These are phyloP conservation scores for Lodderomyces margitis DNA, from an alignment of 1,139 yeast species.

Conservation along the genomic window DNA sequence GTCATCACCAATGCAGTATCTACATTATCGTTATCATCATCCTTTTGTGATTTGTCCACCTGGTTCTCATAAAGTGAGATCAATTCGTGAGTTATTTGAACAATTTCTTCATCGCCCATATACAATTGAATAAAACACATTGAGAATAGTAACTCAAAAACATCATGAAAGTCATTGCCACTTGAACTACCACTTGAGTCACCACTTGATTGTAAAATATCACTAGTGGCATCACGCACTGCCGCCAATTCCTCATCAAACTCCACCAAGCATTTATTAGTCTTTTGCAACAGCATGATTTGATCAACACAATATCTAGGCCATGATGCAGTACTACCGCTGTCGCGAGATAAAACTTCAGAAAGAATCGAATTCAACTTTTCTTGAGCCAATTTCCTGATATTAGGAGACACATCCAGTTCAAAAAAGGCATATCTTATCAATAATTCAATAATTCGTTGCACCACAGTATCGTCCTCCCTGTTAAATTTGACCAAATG, in stretches of 20 bases:
- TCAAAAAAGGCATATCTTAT: slow-evolving; percentile 58
- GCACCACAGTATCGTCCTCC: slow-evolving; percentile 27
- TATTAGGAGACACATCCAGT: slow-evolving; percentile 24
- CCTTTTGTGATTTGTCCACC: slow-evolving; percentile 7
- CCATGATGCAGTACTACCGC: slow-evolving; percentile 57
- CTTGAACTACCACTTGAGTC: slow-evolving; percentile 12
- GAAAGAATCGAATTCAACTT: slow-evolving; percentile 64
- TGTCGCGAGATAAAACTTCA: slow-evolving; percentile 48
- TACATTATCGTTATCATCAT: slow-evolving; percentile 22
- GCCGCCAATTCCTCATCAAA: slow-evolving; percentile 55
- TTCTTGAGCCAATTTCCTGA: slow-evolving; percentile 38
- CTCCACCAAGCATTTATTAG: slow-evolving; percentile 29
- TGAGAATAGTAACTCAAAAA: slow-evolving; percentile 73
- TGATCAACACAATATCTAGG: slow-evolving; percentile 44
- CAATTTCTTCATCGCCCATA: slow-evolving; percentile 77
- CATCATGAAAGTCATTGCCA: slow-evolving; percentile 24
- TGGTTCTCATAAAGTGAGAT: slow-evolving; percentile 49
- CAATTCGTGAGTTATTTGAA: slow-evolving; percentile 71
- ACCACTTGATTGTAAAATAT: slow-evolving; percentile 39
- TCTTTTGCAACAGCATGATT: slow-evolving; percentile 26
- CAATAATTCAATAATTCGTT: slow-evolving; percentile 50
- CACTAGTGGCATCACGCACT: slow-evolving; percentile 51
- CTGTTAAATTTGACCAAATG: slow-evolving; percentile 55
- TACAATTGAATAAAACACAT: slow-evolving; percentile 78
- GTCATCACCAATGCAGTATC: slow-evolving; percentile 64